Evolutionary conservation across 176 grass and related monocot species (phyloP).

Genomic region (Microstegium vimineum): DNA sequence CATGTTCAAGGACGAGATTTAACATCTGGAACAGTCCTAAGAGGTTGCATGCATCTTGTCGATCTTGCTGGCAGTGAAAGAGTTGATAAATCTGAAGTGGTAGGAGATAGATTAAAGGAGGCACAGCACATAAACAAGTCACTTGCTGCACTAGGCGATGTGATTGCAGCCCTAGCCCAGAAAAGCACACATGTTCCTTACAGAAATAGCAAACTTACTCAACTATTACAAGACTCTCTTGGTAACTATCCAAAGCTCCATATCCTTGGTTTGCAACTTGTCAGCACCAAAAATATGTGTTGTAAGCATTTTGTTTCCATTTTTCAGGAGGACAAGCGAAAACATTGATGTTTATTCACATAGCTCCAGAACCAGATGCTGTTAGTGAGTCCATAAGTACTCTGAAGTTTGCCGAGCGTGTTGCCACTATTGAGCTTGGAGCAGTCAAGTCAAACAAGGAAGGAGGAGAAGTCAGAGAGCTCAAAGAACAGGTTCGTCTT

Average conservation of each 20-base stretch:
- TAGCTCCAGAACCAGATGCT: constrained; percentile 66
- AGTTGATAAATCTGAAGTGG: constrained; percentile 70
- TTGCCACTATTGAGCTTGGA: constrained; percentile 66
- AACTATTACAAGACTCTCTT: constrained; percentile 73
- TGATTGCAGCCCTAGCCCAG: constrained; percentile 64
- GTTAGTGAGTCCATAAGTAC: constrained; percentile 66
- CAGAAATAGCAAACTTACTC: constrained; percentile 73
- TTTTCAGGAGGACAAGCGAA: constrained; percentile 73
- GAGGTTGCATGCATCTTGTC: constrained; percentile 77
- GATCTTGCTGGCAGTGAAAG: constrained; percentile 81
- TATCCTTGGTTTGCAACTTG: constrained; percentile 27
- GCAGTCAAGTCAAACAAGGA: constrained; percentile 65
- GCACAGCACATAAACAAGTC: constrained; percentile 83
- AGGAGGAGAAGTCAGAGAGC: constrained; percentile 63
- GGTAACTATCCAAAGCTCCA: constrained; percentile 31
- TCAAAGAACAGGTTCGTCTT: constrained; percentile 61
- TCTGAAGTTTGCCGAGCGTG: constrained; percentile 69
- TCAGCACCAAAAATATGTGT: neutral
- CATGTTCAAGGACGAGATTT: constrained; percentile 72
- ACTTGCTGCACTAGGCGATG: constrained; percentile 67
- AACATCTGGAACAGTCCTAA: constrained; percentile 43
- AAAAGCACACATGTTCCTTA: constrained; percentile 71
- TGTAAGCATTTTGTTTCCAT: constrained; percentile 14
- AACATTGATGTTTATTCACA: constrained; percentile 85
- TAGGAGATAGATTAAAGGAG: constrained; percentile 67